Base-by-base conservation (phyloP, 495 filamentous ascomycete species). In the Lasiosphaeria ovina region DNA sequence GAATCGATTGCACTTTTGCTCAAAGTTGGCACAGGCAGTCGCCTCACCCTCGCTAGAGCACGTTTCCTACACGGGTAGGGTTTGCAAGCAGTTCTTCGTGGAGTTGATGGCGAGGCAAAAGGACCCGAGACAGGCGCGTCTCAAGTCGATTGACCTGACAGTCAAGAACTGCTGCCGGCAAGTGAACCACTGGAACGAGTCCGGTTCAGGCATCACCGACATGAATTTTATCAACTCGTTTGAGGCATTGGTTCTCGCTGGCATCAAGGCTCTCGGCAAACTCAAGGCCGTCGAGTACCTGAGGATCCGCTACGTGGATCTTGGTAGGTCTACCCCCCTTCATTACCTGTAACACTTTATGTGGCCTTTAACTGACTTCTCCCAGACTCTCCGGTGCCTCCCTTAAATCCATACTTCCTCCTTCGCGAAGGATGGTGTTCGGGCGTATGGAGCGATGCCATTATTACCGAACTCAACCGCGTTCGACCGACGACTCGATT, bases 141-240 rank as follows among this genome's bases (percentile, higher is more conserved):
- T 89, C 40, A 84, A 81, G 66, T 85, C 84, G 17, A 76, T 91
- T 4, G 88, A 91, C 62, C 66, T 91, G 10, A 81, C 83, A 0
- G 85, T 91, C 60, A 88, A 87, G 74, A 87, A 87, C 54, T 85
- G 83, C 71, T 91, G 88, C 64, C 79, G 83, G 17, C 76, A 82
- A 47, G 75, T 77, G 40, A 67, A 69, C 14, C 69, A 79, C 47
- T 81, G 76, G 73, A 79, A 80, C 62, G 85, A 89, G 63, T 75
- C 77, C 5, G 83, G 83, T 4, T 85, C 85, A 1, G 84, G 87
- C 3, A 86, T 89, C 62, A 85, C 83, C 7, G 85, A 88, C 62
- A 81, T 85, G 74, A 74, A 79, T 50, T 91, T 91, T 65, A 88
- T 89, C 62, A 63, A 75, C 7, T 80, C 82, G 0, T 91, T 91